A percentile compares a stretch with the other conserved stretches of the same genome.
phyloP scores from a whole-genome alignment of 805 yeast species.

The Yamadazyma olivae region DNA sequence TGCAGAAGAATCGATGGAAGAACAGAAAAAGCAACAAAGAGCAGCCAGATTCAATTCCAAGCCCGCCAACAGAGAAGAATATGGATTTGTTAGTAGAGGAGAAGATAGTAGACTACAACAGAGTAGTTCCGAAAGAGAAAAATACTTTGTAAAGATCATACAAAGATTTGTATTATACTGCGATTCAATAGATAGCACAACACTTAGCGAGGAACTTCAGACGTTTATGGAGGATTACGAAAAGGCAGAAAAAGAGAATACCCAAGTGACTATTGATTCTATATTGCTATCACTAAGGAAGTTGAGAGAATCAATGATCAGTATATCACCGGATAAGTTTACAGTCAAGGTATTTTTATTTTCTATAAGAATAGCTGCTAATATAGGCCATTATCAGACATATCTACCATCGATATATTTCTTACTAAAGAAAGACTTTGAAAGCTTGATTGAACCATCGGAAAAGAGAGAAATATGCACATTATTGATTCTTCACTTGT shows the following conservation, averaged over 20 bases:
- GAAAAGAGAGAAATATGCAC: conserved; percentile 42
- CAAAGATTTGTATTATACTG: conserved; percentile 27
- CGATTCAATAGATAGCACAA: conserved; percentile 8
- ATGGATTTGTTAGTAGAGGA: conserved; percentile 62
- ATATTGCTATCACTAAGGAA: conserved; percentile 40
- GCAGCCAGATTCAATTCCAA: conserved; percentile 8
- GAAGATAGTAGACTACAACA: conserved; percentile 48
- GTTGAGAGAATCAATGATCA: conserved; percentile 53
- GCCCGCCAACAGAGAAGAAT: conserved; percentile 18
- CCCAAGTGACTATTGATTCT: conserved; percentile 17
- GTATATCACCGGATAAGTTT: conserved; percentile 34
- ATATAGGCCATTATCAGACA: conserved; percentile 49
- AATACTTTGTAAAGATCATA: conserved; percentile 38
- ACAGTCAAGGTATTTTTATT: conserved; percentile 45
- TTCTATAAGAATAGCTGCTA: conserved; percentile 45
- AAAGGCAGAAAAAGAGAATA: neutral
- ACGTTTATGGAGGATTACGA: neutral
- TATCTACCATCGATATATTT: conserved; percentile 52
- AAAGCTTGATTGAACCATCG: conserved; percentile 16
- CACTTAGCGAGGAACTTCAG: conserved; percentile 5
- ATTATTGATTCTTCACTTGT: conserved; percentile 42
- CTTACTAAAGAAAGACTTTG: conserved; percentile 24
- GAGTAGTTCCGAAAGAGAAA: conserved; percentile 39
- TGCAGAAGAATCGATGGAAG: neutral
- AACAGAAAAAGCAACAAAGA: conserved; percentile 4